Evolutionary conservation across 768 basidiomycete genomes (phyloP).

Genomic region (Clathrus columnatus): DNA sequence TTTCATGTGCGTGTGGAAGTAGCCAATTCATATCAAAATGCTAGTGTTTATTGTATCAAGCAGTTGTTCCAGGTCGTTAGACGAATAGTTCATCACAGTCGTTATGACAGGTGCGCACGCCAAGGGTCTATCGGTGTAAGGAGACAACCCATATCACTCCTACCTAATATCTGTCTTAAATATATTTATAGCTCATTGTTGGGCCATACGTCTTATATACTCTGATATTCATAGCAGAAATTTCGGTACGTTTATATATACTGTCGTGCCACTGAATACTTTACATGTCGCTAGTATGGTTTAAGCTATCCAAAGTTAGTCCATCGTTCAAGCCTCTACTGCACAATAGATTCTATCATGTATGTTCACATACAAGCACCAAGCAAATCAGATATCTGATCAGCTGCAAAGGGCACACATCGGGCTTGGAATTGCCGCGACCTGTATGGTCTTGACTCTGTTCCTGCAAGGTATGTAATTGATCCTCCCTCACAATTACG

Average conservation of each 20-base stretch:
- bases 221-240: neutral
- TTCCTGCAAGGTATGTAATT: too few relatives aligned
- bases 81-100: neutral
- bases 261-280: neutral
- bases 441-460: too few relatives aligned
- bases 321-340: conserved; percentile 1
- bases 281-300: neutral
- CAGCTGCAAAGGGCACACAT: too few relatives aligned
- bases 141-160: neutral
- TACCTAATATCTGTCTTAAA: neutral
- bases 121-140: neutral
- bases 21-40: neutral
- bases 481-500: too few relatives aligned
- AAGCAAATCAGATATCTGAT: too few relatives aligned
- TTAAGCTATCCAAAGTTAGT: neutral
- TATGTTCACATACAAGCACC: too few relatives aligned
- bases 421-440: too few relatives aligned
- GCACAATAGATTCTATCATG: too few relatives aligned
- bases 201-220: neutral
- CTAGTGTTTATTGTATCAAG: neutral
- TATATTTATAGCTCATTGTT: neutral
- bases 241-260: neutral
- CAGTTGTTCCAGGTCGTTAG: neutral
- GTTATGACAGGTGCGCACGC: neutral
- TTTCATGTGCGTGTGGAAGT: neutral